Conservation (phyloP, 345 rosid species). For the Pelargonium nanum region DNA sequence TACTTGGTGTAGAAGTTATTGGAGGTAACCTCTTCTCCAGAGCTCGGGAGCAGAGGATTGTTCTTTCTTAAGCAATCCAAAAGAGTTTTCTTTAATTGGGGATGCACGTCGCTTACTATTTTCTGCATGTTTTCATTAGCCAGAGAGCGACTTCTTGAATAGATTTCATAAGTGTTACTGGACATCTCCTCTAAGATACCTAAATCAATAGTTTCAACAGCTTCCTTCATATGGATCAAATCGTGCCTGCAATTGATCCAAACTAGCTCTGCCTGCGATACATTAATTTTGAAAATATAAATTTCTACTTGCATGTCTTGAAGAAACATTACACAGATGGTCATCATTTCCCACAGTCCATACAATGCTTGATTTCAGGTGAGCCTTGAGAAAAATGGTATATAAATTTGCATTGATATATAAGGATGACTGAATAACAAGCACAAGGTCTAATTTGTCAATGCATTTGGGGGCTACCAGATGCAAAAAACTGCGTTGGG, state of each 20-base stretch:
- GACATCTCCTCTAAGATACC: conserved; percentile 29
- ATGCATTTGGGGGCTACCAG: not conserved
- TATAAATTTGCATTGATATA: not conserved
- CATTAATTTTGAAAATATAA: conserved; percentile 7
- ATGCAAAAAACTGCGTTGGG: too few relatives aligned
- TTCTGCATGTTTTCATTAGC: conserved; percentile 31
- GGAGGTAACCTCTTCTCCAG: conserved; percentile 36
- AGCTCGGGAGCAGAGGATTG: conserved; percentile 19
- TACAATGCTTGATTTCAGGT: not conserved
- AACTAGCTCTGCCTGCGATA: conserved; percentile 48
- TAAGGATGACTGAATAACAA: not conserved
- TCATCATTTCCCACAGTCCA: not conserved
- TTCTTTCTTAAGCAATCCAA: conserved; percentile 48
- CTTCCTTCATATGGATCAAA: conserved; percentile 39
- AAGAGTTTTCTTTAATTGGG: conserved; percentile 36
- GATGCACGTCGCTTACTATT: conserved; percentile 27
- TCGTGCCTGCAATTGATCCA: conserved; percentile 55
- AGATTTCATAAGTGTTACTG: conserved; percentile 8
- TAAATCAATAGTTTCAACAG: conserved; percentile 30
- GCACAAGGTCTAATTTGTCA: too few relatives aligned
- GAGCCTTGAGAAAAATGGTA: not conserved
- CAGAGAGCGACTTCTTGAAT: conserved; percentile 16
- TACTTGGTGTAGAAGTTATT: conserved; percentile 21
- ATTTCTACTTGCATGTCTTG: not conserved
- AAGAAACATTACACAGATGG: not conserved